These are phyloP conservation scores for Schwanniomyces sp. DNA, from an alignment of 805 yeast genomes.

Conservation along the genomic window DNA sequence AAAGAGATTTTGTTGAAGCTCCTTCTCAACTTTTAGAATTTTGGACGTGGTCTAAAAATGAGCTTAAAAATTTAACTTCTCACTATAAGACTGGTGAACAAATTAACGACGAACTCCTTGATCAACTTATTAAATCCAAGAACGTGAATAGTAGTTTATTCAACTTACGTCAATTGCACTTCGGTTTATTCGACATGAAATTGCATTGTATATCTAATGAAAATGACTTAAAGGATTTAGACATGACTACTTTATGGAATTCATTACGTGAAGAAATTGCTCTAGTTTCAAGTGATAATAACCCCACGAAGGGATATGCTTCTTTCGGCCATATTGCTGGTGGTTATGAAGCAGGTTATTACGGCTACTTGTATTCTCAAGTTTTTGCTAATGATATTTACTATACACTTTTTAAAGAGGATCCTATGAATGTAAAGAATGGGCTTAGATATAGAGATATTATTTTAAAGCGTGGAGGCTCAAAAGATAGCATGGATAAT, in stretches of 20 bases:
- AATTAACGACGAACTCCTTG: constrained; percentile 56
- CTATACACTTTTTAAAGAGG: constrained; percentile 62
- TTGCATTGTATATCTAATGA: constrained; percentile 53
- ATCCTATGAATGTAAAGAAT: constrained; percentile 61
- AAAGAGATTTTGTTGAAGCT: constrained; percentile 87
- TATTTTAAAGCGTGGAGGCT: constrained; percentile 71
- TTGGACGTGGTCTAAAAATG: constrained; percentile 78
- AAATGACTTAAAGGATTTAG: constrained; percentile 44
- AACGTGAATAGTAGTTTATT: constrained; percentile 75
- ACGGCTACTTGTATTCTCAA: constrained; percentile 83
- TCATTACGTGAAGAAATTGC: constrained; percentile 62
- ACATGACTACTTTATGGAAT: constrained; percentile 64
- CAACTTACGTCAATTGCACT: constrained; percentile 74
- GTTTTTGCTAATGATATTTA: constrained; percentile 85
- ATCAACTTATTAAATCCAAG: constrained; percentile 60
- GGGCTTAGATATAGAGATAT: constrained; percentile 72
- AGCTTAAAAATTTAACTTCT: constrained; percentile 57
- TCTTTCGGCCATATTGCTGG: constrained; percentile 80
- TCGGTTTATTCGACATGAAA: constrained; percentile 74
- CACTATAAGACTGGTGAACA: constrained; percentile 65
- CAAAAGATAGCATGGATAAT: constrained; percentile 65
- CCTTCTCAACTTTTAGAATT: constrained; percentile 89
- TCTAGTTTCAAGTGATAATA: constrained; percentile 55
- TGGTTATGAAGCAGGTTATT: constrained; percentile 84
- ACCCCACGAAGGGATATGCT: constrained; percentile 63